A percentile compares a stretch with the other conserved stretches of the same genome.
These are phyloP conservation scores for Lepidium sativum DNA, from an alignment of 345 rosid genomes.

Conservation along the genomic window DNA sequence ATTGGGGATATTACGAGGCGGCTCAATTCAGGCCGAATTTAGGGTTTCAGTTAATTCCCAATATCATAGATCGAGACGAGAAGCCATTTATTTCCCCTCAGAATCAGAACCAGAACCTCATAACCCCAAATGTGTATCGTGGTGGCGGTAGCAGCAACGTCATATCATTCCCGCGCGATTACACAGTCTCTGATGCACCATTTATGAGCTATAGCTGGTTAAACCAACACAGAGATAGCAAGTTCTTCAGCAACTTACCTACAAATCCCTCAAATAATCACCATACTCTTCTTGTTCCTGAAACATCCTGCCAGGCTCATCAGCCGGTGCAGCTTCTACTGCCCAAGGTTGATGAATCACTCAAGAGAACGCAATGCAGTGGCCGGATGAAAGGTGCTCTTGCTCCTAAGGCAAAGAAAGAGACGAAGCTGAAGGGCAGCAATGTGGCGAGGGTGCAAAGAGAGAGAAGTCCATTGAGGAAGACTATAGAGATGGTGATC, in stretches of 20 bases:
- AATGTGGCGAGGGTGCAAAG: slow-evolving; percentile 32
- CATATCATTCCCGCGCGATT: slow-evolving; percentile 52
- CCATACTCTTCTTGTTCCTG: slow-evolving; percentile 38
- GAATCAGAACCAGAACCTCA: slow-evolving; percentile 47
- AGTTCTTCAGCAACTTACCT: slow-evolving; percentile 38
- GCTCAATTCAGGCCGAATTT: slow-evolving; percentile 60
- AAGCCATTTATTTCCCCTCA: slow-evolving; percentile 56
- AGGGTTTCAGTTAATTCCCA: slow-evolving; percentile 73
- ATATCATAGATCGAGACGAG: slow-evolving; percentile 46
- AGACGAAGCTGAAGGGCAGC: slow-evolving; percentile 66
- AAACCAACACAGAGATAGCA: slow-evolving; percentile 59
- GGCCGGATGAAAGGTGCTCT: slow-evolving; percentile 29
- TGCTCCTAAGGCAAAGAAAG: slow-evolving; percentile 61
- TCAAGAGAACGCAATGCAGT: slow-evolving; percentile 45
- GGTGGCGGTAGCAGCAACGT: slow-evolving; percentile 35
- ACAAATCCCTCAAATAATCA: slow-evolving; percentile 41
- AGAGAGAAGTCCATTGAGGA: slow-evolving; percentile 58
- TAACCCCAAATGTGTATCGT: slow-evolving; percentile 13
- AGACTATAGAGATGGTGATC: slow-evolving; percentile 63
- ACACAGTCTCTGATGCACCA: slow-evolving; percentile 40
- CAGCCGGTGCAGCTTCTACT: slow-evolving; percentile 62
- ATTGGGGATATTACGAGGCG: slow-evolving; percentile 84
- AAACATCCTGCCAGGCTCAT: slow-evolving; percentile 40
- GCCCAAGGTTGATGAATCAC: slow-evolving; percentile 39
- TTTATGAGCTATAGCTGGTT: slow-evolving; percentile 68